A percentile compares a stretch with the other conserved stretches of the same genome.
These are phyloP conservation scores for Corchorus olitorius DNA, from an alignment of 345 rosid species.

Conservation along the genomic window DNA sequence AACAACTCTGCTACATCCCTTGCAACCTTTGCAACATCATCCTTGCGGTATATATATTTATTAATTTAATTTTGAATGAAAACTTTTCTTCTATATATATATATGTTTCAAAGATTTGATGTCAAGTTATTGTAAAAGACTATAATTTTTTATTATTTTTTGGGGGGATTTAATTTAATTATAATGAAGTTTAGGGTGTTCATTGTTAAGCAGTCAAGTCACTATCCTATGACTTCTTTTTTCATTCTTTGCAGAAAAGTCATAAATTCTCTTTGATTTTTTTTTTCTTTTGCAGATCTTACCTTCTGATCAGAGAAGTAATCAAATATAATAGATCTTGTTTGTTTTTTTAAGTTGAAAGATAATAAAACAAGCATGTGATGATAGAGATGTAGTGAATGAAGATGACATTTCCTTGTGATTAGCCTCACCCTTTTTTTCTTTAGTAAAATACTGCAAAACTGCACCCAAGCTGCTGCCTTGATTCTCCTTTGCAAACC, in stretches of 20 bases:
- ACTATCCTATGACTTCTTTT: conserved; percentile 17
- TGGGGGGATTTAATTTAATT: neutral
- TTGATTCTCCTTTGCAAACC: neutral
- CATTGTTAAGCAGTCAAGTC: conserved; percentile 12
- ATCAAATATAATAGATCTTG: neutral
- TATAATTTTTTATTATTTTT: neutral
- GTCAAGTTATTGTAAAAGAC: neutral
- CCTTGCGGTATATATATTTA: conserved; percentile 42
- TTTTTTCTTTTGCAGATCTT: conserved; percentile 22
- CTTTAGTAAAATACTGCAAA: neutral
- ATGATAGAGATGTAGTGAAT: conserved; percentile 10
- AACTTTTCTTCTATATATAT: neutral
- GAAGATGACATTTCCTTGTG: conserved; percentile 18
- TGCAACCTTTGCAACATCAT: conserved; percentile 55
- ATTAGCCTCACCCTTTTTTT: conserved; percentile 6
- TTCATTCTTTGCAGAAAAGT: conserved; percentile 23
- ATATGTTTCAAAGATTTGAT: neutral
- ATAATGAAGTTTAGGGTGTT: conserved; percentile 1
- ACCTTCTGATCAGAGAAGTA: conserved; percentile 8
- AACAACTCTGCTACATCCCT: conserved; percentile 55
- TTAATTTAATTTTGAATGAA: neutral
- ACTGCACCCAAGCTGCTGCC: neutral
- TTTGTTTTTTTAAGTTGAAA: neutral
- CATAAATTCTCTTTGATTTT: conserved; percentile 5
- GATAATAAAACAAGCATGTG: conserved; percentile 11